Evolutionary conservation across 2,329 filamentous ascomycete species (phyloP).

Genomic region (Botrytis tulipae): DNA sequence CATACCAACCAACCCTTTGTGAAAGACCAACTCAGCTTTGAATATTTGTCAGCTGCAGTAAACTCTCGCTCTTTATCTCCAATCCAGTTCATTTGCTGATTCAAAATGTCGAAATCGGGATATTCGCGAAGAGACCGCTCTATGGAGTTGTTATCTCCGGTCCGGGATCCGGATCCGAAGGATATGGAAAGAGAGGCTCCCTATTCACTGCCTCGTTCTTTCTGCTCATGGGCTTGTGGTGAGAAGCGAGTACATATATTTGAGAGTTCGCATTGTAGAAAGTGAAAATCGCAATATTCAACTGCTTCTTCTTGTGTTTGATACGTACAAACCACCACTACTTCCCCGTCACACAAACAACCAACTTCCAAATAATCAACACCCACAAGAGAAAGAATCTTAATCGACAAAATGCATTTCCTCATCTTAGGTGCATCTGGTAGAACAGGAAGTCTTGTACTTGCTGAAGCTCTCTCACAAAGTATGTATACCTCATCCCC

Average conservation of each 20-base stretch:
- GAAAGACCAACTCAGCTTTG: neutral
- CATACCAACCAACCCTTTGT: neutral
- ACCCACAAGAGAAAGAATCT: neutral
- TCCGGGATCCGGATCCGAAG: neutral
- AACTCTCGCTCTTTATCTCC: neutral
- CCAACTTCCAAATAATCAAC: neutral
- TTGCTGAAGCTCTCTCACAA: slow-evolving; percentile 42
- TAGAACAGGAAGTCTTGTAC: slow-evolving; percentile 46
- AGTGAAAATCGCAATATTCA: neutral
- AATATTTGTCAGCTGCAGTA: neutral
- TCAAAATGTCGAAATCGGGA: neutral
- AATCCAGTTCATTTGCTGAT: neutral
- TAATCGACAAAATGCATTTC: slow-evolving; percentile 42
- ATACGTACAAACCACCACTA: no score
- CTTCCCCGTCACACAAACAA: neutral
- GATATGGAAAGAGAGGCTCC: neutral
- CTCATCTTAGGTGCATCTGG: slow-evolving; percentile 48
- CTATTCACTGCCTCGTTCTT: neutral
- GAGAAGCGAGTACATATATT: slow-evolving; percentile 6
- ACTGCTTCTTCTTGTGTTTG: neutral
- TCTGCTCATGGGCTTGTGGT: no score
- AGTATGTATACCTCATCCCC: neutral
- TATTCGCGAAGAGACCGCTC: neutral
- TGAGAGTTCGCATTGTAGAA: neutral
- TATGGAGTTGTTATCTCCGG: neutral